phyloP scores from a whole-genome alignment of 2,329 filamentous ascomycete species.

The Claviceps sp. region DNA sequence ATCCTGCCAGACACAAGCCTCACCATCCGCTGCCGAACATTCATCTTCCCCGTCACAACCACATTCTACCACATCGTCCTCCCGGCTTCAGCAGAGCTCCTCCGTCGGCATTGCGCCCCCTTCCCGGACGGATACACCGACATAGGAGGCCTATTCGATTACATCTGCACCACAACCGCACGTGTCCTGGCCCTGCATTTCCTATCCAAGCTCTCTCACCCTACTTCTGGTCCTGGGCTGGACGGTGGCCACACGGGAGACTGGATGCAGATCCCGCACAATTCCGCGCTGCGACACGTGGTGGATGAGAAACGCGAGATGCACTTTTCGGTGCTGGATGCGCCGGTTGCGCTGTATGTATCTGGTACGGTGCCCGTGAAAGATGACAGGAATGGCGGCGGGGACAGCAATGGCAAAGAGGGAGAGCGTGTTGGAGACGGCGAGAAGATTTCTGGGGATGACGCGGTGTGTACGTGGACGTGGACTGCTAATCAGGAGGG shows the following conservation, averaged over 20 bases:
- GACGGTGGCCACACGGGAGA: neutral
- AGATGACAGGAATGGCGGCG: neutral
- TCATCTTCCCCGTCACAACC: conserved; percentile 28
- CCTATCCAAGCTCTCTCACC: conserved; percentile 13
- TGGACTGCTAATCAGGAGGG: conserved; percentile 13
- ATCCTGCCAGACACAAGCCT: conserved; percentile 31
- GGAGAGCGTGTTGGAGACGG: too few relatives aligned
- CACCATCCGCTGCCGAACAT: conserved; percentile 31
- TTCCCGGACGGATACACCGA: conserved; percentile 31
- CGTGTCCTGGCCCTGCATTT: conserved; percentile 26
- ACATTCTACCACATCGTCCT: conserved; percentile 32
- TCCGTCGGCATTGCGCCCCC: conserved; percentile 29
- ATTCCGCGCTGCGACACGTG: conserved; percentile 18
- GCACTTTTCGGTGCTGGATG: conserved; percentile 17
- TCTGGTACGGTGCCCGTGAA: conserved; percentile 1
- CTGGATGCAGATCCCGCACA: conserved; percentile 20
- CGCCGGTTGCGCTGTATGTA: conserved; percentile 11
- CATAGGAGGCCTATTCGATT: conserved; percentile 29
- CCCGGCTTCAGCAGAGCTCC: conserved; percentile 18
- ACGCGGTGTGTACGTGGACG: conserved; percentile 11
- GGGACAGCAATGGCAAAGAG: too few relatives aligned
- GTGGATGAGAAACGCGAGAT: conserved; percentile 16
- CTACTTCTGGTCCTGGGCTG: neutral
- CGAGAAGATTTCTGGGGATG: too few relatives aligned
- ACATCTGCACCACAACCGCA: conserved; percentile 29